Base-by-base conservation (phyloP, 331 rosid genomes). In the Spiraea crenata region DNA sequence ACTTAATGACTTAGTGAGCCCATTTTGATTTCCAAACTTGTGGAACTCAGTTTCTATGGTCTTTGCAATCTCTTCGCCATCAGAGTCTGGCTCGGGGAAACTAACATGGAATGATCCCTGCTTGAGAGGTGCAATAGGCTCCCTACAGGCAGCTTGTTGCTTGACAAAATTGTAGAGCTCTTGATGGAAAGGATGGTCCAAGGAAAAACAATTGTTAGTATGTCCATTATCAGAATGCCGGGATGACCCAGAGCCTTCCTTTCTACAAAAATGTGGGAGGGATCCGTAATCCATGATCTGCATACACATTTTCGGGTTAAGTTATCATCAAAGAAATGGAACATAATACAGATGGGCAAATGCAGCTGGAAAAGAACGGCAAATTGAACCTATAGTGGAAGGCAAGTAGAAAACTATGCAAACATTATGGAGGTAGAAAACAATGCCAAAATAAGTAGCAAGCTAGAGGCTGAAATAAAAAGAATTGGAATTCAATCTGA, bases 261-360 rank as follows among this genome's bases (percentile, higher is more conserved):
- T 89, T 74, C 82, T 81, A 77, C 97, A 91, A 57, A 93, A 93
- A 79, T 87, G 97, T 52, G 99, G 99, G 75, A 93, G 97, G 52
- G 96, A 79, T 59, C 81, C 88, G 39, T 78, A 79, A 76, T 91
- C 99, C 96, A 93, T 90, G 48, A 93, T 74, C 98, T 93, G 83
- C 71, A 65, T 20, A 61, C 56, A 68, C 63, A 68, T 78, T 77
- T 52, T n/a, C 37, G 2, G 54, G 66, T 45, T 69, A 63, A 20
- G 31, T 69, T 52, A 50, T 7, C 47, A 50, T n/a, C 48, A 6
- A 50, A 35, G 71, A 50, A 49, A 10, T 5, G 3, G 16, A 69
- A 5, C 55, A 69, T 7, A 38, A 56, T 15, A 60, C 16, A 41
- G 63, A 40, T 14, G 49, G 50, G 20, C 63, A 69, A 4, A 69